Conservation (phyloP, 2,329 filamentous ascomycete genomes). For the Fonsecaea monophora region DNA sequence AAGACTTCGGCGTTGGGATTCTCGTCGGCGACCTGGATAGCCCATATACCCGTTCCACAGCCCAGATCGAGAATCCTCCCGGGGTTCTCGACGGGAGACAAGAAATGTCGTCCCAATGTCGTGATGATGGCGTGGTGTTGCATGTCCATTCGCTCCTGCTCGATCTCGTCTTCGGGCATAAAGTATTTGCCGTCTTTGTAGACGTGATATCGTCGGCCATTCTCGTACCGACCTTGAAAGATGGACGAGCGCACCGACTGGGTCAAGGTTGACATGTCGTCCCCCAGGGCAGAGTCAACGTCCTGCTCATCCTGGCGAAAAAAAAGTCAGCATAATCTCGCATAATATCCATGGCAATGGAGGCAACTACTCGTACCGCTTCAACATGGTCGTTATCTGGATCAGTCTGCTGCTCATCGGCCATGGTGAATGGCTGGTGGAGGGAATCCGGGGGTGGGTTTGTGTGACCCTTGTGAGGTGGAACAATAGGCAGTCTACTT, state of each 20-base stretch:
- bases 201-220: constrained; percentile 36
- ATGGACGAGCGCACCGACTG: constrained; percentile 10
- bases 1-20: constrained; percentile 38
- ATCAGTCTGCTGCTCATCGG: too few species aligned
- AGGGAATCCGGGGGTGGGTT: too few species aligned
- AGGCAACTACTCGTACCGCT: too few species aligned
- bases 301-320: neutral
- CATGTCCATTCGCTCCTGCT: constrained; percentile 47
- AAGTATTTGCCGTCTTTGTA: constrained; percentile 40
- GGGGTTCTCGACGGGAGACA: constrained; percentile 36
- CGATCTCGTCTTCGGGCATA: constrained; percentile 47
- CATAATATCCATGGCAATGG: too few species aligned
- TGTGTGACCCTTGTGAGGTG: too few species aligned
- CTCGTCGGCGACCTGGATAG: constrained; percentile 47
- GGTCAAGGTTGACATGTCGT: constrained; percentile 7
- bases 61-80: constrained; percentile 45
- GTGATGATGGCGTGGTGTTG: constrained; percentile 42
- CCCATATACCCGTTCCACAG: constrained; percentile 47
- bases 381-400: too few species aligned
- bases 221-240: constrained; percentile 28
- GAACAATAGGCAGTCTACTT: too few species aligned
- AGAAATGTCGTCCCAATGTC: constrained; percentile 37
- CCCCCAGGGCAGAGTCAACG: neutral
- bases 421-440: too few species aligned
- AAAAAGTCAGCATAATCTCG: too few species aligned